Evolutionary conservation across 75 land plant genomes (phyloP).

Genomic region (Pseudotsuga menziesii): DNA sequence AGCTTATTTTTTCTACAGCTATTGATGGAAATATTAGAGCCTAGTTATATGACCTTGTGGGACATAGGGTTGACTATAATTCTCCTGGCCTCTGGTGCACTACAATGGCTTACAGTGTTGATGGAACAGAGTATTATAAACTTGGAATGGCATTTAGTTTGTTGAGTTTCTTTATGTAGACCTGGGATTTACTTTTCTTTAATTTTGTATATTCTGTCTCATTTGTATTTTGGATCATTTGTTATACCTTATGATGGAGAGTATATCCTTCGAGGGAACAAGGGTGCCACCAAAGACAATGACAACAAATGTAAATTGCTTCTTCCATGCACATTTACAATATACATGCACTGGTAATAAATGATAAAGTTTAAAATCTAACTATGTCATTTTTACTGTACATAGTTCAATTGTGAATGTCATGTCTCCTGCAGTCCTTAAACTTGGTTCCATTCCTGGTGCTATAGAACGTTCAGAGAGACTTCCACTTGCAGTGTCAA

Average conservation of each 20-base stretch:
- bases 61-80: conserved; percentile 79
- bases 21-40: conserved; percentile 83
- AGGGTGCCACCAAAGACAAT: conserved; percentile 32
- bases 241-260: conserved; percentile 42
- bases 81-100: conserved; percentile 78
- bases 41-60: conserved; percentile 74
- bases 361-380: not conserved
- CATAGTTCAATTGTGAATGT: conserved; percentile 55
- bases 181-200: too few species aligned
- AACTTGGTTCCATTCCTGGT: conserved; percentile 26
- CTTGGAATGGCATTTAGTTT: not conserved
- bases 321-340: not conserved
- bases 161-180: not conserved
- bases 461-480: conserved; percentile 46
- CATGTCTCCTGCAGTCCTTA: conserved; percentile 33
- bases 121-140: conserved; percentile 56
- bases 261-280: conserved; percentile 38
- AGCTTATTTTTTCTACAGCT: conserved; percentile 86
- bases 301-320: conserved; percentile 30
- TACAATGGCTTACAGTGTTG: conserved; percentile 78
- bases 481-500: conserved; percentile 35
- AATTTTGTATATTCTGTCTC: too few species aligned
- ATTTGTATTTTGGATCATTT: too few species aligned
- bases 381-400: conserved; percentile 4
- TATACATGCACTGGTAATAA: conserved; percentile 2